Base-by-base conservation (phyloP, 2,329 filamentous ascomycete genomes). In the Aspergillus terreus region DNA sequence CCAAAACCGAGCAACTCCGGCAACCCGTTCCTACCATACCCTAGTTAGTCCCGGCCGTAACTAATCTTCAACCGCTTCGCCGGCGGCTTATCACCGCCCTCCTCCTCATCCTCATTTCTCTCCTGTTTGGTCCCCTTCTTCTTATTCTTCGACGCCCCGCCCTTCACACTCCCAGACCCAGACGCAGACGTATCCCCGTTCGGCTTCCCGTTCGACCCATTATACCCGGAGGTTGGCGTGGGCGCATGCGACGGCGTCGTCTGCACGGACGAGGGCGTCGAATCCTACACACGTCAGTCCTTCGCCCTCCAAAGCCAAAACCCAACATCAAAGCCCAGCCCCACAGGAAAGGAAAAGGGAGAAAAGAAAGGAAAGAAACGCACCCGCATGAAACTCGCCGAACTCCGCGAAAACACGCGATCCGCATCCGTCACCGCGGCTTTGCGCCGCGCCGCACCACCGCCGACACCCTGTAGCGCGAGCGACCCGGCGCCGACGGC, bases 371-470 rank as follows among this genome's bases (percentile, higher is more conserved):
- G 32, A n/a, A 17, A 15, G 40, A 35, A 40, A 57, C 67, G 41
- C 62, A 74, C 72, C 54, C 71, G 57, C 72, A 74, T 75, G 52
- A 75, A 78, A 52, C 71, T 73, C n/a, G 74, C 74, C 6, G 75
- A 77, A 55, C 76, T 78, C 53, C 70, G 62, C 17, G 73, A 76
- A 60, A 78, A 78, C 41, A 78, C 73, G 33, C 76, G 66, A 60
- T 78, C 76, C 10, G 63, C 54, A 47, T 78, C 76, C 41, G 69
- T 70, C 3, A 78, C 72, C 32, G 69, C 66, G 4, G 70, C 70
- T 54, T 77, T 78, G 32, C 75, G 67, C 36, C 76, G 65, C n/a
- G 66, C 64, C 6, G 58, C 57, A 12, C 58, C 55, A 17, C 47
- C 53, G 32, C 54, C 58, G 1, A 57, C 58, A 3, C 60, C 60